Conservation (phyloP, 129 eudicot genomes). For the Flaveria robusta region DNA sequence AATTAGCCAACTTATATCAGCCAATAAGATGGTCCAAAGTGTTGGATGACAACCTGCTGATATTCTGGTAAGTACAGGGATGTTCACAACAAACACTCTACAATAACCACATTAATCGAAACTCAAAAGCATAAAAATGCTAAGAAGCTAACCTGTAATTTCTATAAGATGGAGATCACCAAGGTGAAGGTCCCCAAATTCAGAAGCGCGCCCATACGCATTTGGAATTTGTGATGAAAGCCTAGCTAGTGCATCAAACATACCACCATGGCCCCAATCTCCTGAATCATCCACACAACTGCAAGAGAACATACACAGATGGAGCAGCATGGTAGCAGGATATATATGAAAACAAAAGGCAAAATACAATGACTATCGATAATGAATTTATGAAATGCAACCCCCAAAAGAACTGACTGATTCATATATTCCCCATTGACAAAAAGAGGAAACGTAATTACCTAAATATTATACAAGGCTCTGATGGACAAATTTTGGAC, state of each 20-base stretch:
- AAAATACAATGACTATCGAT: constrained; percentile 2
- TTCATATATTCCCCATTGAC: not conserved
- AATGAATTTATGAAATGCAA: not conserved
- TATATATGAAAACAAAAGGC: constrained; percentile 10
- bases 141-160: constrained; percentile 54
- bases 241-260: constrained; percentile 82
- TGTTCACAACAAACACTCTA: not conserved
- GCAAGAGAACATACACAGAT: constrained; percentile 25
- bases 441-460: constrained; percentile 22
- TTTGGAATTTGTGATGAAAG: constrained; percentile 57
- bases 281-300: constrained; percentile 98
- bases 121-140: constrained; percentile 1
- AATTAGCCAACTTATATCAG: not conserved
- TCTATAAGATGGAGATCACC: constrained; percentile 92
- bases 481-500: constrained; percentile 59
- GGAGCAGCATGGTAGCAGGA: constrained; percentile 18
- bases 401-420: not conserved
- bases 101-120: not conserved
- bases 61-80: not conserved
- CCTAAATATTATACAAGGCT: constrained; percentile 76
- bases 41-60: not conserved
- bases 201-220: constrained; percentile 83
- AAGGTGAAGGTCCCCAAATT: constrained; percentile 87
- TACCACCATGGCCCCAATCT: constrained; percentile 92
- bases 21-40: constrained; percentile 2